Percentiles rank a stretch among this genome's conserved stretches.
Conservation (phyloP, 2,329 filamentous ascomycete species). For the Penicillium corylophilum region DNA sequence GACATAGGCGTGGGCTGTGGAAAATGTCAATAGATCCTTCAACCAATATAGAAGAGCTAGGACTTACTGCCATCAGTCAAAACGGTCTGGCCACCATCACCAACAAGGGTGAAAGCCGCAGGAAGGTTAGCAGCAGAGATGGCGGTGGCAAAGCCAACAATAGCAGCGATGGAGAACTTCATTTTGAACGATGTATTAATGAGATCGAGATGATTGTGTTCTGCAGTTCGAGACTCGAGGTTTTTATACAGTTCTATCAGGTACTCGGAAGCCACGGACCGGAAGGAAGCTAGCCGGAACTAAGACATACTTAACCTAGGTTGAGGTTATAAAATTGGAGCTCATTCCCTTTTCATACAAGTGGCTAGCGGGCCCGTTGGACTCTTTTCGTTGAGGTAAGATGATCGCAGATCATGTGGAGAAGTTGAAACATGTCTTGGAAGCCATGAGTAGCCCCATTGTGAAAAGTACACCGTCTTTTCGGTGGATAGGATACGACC, state of each 20-base stretch:
- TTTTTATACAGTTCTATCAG: not conserved
- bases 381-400: no score
- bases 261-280: not conserved
- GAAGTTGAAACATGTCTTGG: not conserved
- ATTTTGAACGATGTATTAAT: constrained; percentile 16
- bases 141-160: constrained; percentile 22
- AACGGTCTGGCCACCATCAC: constrained; percentile 27
- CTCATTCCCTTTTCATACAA: not conserved
- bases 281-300: not conserved
- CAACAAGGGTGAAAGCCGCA: constrained; percentile 28
- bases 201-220: not conserved
- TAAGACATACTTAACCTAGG: constrained; percentile 2
- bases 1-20: constrained; percentile 23
- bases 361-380: no score
- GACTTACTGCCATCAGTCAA: constrained; percentile 27
- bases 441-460: not conserved
- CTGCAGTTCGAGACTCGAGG: not conserved
- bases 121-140: constrained; percentile 24
- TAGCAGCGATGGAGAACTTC: constrained; percentile 29
- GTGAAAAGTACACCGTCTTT: not conserved
- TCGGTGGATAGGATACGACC: not conserved
- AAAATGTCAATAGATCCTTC: not conserved
- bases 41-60: not conserved
- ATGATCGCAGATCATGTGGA: not conserved
- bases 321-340: constrained; percentile 2